Conservation (phyloP, 2,329 filamentous ascomycete genomes). For the Neophaeococcomyces mojaviensis region DNA sequence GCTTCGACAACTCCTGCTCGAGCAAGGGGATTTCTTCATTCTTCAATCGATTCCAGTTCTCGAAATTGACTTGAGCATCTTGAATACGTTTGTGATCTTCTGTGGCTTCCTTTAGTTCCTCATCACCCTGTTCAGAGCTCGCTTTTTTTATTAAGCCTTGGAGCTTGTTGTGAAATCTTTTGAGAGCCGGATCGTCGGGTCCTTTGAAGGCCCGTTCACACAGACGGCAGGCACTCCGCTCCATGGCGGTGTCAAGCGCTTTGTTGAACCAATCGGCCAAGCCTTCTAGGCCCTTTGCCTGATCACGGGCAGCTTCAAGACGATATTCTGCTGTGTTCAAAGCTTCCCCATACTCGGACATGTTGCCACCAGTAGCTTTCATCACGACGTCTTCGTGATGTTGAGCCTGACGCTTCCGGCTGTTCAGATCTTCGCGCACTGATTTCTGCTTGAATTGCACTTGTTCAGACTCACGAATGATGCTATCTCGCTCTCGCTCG, state of each 20-base stretch:
- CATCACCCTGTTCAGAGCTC: slow-evolving; percentile 45
- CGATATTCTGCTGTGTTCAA: slow-evolving; percentile 45
- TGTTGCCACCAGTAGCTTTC: slow-evolving; percentile 48
- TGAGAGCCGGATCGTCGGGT: slow-evolving; percentile 49
- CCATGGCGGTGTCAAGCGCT: slow-evolving; percentile 48
- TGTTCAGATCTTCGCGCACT: slow-evolving; percentile 55
- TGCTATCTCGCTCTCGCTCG: slow-evolving; percentile 62
- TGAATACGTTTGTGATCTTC: slow-evolving; percentile 56
- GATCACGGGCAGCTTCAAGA: slow-evolving; percentile 49
- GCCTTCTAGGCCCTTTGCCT: slow-evolving; percentile 60
- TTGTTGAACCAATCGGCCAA: slow-evolving; percentile 64
- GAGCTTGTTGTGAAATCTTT: slow-evolving; percentile 59
- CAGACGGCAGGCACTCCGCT: slow-evolving; percentile 61
- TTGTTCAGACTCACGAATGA: slow-evolving; percentile 66
- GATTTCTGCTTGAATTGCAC: slow-evolving; percentile 65
- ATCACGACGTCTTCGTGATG: slow-evolving; percentile 56
- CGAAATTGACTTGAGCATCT: slow-evolving; percentile 59
- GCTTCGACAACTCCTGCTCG: slow-evolving; percentile 54
- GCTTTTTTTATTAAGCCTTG: slow-evolving; percentile 46
- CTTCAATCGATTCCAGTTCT: slow-evolving; percentile 64
- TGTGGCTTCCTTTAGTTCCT: slow-evolving; percentile 56
- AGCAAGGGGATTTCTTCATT: slow-evolving; percentile 62
- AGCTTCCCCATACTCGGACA: slow-evolving; percentile 45
- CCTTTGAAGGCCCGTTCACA: slow-evolving; percentile 62
- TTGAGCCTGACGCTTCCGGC: slow-evolving; percentile 56